Percentiles rank a stretch among this genome's conserved stretches.
Evolutionary conservation across 176 grass and related monocot genomes (phyloP).

Genomic region (Aechmea fasciata): DNA sequence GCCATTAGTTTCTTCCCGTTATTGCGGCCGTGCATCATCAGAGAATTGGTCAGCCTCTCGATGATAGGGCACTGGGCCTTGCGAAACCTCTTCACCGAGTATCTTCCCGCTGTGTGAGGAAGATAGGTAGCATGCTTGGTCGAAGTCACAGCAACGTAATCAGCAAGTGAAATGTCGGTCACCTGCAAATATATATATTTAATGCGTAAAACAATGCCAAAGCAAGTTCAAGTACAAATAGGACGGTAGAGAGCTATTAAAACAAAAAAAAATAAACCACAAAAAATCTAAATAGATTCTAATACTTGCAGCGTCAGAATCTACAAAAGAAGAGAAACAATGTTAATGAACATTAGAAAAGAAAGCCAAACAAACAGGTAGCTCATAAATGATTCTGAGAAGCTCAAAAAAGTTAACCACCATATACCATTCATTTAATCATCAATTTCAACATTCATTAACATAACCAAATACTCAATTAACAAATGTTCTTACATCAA

Average conservation of each 20-base stretch:
- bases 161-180: constrained; percentile 58
- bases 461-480: too few species aligned
- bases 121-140: constrained; percentile 69
- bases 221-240: background rate
- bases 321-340: too few species aligned
- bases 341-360: too few species aligned
- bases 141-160: constrained; percentile 60
- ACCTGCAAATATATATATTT: constrained; percentile 31
- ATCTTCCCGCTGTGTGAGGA: constrained; percentile 74
- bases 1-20: constrained; percentile 86
- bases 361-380: too few species aligned
- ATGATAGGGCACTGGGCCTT: constrained; percentile 90
- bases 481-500: too few species aligned
- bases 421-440: too few species aligned
- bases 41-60: constrained; percentile 78
- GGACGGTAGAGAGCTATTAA: background rate
- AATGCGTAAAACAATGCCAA: background rate
- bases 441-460: too few species aligned
- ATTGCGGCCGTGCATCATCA: constrained; percentile 95
- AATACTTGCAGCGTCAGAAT: too few species aligned
- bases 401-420: too few species aligned
- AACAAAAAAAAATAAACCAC: background rate
- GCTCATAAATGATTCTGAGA: too few species aligned
- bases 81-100: constrained; percentile 73
- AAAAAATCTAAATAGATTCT: too few species aligned